These are phyloP conservation scores for Colletotrichum kahawae DNA, from an alignment of 2,329 filamentous ascomycete species.

Conservation along the genomic window DNA sequence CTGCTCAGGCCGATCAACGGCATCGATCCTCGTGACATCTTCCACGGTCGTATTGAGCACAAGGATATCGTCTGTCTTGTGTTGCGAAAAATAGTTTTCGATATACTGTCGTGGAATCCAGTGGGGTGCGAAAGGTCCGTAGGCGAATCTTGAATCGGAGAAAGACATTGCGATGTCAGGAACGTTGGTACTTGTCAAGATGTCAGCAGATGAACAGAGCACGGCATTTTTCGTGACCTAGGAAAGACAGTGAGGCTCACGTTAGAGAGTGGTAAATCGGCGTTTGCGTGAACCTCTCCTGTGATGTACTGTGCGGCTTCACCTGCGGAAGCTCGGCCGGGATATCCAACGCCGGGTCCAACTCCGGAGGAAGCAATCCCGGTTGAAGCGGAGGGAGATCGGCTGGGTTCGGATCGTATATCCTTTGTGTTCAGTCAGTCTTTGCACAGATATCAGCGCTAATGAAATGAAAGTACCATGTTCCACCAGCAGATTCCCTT, in stretches of 20 bases:
- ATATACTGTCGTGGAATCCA: slow-evolving; percentile 60
- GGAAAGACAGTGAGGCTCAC: slow-evolving; percentile 33
- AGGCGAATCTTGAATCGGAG: slow-evolving; percentile 56
- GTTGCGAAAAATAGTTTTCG: slow-evolving; percentile 57
- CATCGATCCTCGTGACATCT: slow-evolving; percentile 43
- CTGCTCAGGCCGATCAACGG: slow-evolving; percentile 20
- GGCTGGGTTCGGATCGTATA: slow-evolving; percentile 52
- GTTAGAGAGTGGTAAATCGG: slow-evolving; percentile 58
- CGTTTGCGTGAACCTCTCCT: slow-evolving; percentile 51
- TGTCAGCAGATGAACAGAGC: neutral
- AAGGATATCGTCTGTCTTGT: slow-evolving; percentile 50
- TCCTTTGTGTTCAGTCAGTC: slow-evolving; percentile 39
- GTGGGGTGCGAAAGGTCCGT: slow-evolving; percentile 62
- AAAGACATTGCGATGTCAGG: slow-evolving; percentile 62
- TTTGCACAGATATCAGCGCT: neutral
- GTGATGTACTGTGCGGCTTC: slow-evolving; percentile 40
- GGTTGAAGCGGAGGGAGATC: slow-evolving; percentile 39
- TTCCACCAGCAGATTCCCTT: slow-evolving; percentile 47
- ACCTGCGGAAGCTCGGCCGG: slow-evolving; percentile 45
- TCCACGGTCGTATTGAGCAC: slow-evolving; percentile 58
- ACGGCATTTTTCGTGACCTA: fast-evolving
- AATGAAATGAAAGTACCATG: slow-evolving; percentile 38
- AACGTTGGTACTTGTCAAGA: slow-evolving; percentile 52
- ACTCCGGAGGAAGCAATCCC: slow-evolving; percentile 46
- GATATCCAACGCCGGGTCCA: slow-evolving; percentile 50